Evolutionary conservation across 2,329 filamentous ascomycete species (phyloP).

Genomic region (Amylocarpus encephaloides): DNA sequence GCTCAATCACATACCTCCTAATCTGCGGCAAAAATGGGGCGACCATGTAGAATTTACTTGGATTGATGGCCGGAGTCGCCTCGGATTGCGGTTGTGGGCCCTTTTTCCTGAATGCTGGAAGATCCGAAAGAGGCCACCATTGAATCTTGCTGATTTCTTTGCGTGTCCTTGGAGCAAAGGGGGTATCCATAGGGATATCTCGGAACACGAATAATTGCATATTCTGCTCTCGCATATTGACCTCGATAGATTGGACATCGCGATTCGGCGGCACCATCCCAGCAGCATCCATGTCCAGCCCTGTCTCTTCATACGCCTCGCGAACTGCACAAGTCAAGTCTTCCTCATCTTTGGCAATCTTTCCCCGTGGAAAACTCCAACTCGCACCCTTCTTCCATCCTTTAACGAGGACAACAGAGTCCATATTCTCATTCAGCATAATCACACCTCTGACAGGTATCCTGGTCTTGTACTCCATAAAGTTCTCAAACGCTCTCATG

Average conservation of each 20-base stretch:
- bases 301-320: constrained; percentile 95
- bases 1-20: constrained; percentile 84
- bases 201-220: constrained; percentile 89
- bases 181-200: constrained; percentile 76
- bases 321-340: constrained; percentile 90
- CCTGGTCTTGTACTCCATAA: constrained; percentile 87
- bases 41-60: constrained; percentile 97
- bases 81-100: constrained; percentile 48
- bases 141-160: constrained; percentile 97
- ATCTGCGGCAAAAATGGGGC: constrained; percentile 81
- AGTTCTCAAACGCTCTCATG: constrained; percentile 80
- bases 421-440: constrained; percentile 89
- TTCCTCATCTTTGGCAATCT: constrained; percentile 96
- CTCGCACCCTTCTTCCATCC: constrained; percentile 96
- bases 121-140: constrained; percentile 86
- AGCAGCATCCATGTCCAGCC: constrained; percentile 71
- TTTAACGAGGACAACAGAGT: constrained; percentile 86
- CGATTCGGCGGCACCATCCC: constrained; percentile 68
- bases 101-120: constrained; percentile 69
- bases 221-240: constrained; percentile 88
- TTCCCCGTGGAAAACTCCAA: constrained; percentile 95
- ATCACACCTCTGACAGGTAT: constrained; percentile 94
- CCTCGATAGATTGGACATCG: constrained; percentile 75
- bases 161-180: constrained; percentile 83
- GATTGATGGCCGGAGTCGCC: constrained; percentile 55